Percentiles rank a stretch among this genome's conserved stretches.
Conservation (phyloP, 768 basidiomycete species). For the Psilocybe cubensis region DNA sequence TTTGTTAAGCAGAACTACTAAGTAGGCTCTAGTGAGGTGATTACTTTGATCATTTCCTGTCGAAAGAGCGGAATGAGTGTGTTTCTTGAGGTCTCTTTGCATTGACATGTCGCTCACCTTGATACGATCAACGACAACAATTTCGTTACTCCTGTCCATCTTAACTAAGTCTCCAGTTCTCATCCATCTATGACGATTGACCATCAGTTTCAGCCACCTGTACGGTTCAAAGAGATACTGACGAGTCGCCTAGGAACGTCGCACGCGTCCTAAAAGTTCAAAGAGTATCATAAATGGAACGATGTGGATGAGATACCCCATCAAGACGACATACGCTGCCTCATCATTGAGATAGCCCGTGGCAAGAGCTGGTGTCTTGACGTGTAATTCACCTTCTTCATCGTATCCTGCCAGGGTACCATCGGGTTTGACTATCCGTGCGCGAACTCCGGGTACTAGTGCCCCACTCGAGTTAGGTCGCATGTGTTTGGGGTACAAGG, state of each 20-base stretch:
- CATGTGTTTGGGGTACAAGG: conserved; percentile 2
- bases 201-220: neutral
- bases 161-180: conserved; percentile 11
- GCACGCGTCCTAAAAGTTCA: neutral
- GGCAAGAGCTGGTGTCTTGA: conserved; percentile 5
- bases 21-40: no score
- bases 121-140: conserved; percentile 11
- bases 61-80: neutral
- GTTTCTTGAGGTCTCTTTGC: neutral
- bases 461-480: conserved; percentile 1
- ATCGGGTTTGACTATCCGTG: conserved; percentile 4
- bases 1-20: no score
- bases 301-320: neutral
- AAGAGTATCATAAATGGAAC: neutral
- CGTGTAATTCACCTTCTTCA: conserved; percentile 9
- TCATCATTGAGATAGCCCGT: conserved; percentile 7
- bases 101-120: conserved; percentile 1
- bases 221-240: neutral
- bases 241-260: conserved; percentile 6
- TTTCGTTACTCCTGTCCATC: conserved; percentile 5
- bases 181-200: conserved; percentile 1
- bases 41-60: conserved; percentile 3
- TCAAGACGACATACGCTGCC: neutral
- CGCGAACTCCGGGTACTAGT: conserved; percentile 2
- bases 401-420: conserved; percentile 6